Base-by-base conservation (phyloP, 257 asterid species). In the Orobanche coerulescens region DNA sequence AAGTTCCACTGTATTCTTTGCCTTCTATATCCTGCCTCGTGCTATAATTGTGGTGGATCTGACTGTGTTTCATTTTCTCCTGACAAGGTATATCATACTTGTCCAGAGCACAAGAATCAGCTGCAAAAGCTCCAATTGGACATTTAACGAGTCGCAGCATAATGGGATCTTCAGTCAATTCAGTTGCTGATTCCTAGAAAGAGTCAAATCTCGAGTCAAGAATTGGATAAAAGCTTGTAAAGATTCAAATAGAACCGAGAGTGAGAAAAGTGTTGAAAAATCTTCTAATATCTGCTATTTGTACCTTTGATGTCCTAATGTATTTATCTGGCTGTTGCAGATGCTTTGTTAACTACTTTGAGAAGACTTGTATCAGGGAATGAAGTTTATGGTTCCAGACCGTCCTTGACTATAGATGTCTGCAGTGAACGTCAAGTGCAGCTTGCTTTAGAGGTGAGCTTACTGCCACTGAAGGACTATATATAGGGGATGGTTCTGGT, bases 371-470 rank as follows among this genome's bases (percentile, higher is more conserved):
- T 82, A 46, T 63, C 85, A 6, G 94, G 90, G 74, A 63, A 58
- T 74, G 93, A 84, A 72, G 39, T 70, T 46, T 82, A 76, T 72
- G 95, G 96, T 64, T 81, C 90, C 52, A 82, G 96, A 72, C 87
- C 95, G 31, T 84, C 89, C 84, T 70, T 92, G 79, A 81, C 61
- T 54, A 74, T 92, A 79, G 90, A 81, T 54, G 75, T 88, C 56
- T 85, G 90, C 83, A 88, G 94, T 56, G 93, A 84, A 61, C 87
- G 83, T 50, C 98, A 92, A 79, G 93, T 84, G 69, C 80, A 71
- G 55, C 93, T 92, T 63, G 83, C 68, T 42, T 16, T 76, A 49
- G 83, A 81, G 88, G 98, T 88, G 65, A 74, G 73, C 57, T 56
- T 59, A 64, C 51, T 48, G 50, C n/a, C n/a, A n/a, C n/a, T 60